These are phyloP conservation scores for Fagopyrum tataricum DNA, from an alignment of 148 eudicot species.

Conservation along the genomic window DNA sequence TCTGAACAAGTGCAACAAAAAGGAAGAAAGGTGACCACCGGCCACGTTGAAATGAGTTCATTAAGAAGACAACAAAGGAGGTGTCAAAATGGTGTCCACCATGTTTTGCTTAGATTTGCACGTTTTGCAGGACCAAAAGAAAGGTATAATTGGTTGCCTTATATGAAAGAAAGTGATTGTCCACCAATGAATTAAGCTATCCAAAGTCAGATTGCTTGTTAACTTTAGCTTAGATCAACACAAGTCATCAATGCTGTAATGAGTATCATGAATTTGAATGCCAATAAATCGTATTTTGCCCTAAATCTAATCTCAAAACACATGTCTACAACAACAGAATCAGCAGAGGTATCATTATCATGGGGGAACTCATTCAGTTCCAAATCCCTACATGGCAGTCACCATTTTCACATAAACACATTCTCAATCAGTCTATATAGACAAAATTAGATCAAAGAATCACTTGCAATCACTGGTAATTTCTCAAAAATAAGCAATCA, in stretches of 20 bases:
- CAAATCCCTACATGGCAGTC: background rate
- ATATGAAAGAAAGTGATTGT: constrained; percentile 1
- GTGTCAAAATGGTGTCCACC: constrained; percentile 3
- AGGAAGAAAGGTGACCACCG: background rate
- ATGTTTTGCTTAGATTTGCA: background rate
- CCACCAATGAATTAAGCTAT: constrained; percentile 3
- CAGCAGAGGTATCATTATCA: background rate
- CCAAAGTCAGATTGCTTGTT: background rate
- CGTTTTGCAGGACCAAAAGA: background rate
- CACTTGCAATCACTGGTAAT: background rate
- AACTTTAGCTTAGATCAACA: background rate
- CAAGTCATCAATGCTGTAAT: background rate
- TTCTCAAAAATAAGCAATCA: background rate
- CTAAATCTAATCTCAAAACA: background rate
- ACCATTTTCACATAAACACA: background rate
- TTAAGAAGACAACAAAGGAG: background rate
- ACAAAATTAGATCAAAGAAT: background rate
- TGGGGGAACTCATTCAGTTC: background rate
- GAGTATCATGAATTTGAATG: background rate
- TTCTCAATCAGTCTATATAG: background rate
- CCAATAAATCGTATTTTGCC: background rate
- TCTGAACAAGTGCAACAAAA: background rate
- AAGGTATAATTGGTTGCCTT: background rate
- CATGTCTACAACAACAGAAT: background rate
- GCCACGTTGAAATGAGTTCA: background rate